Evolutionary conservation across 1,284 basidiomycete species (phyloP).

Genomic region (Abortiporus biennis): DNA sequence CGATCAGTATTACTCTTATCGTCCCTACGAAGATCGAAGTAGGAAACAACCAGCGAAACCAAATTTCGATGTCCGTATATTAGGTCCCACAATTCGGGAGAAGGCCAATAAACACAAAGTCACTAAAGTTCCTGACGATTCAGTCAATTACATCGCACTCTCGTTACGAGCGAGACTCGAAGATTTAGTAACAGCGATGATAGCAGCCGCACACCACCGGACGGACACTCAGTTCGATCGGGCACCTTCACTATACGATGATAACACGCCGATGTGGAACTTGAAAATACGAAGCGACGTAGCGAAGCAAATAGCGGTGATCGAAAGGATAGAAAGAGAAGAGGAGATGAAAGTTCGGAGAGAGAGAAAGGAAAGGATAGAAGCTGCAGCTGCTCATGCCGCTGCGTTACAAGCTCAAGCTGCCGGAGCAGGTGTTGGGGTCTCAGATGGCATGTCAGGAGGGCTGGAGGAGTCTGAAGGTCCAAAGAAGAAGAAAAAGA

Average conservation of each 20-base stretch:
- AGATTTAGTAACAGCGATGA: conserved; percentile 64
- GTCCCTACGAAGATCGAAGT: conserved; percentile 64
- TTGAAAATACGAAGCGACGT: conserved; percentile 68
- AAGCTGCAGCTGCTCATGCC: conserved; percentile 60
- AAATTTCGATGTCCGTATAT: conserved; percentile 54
- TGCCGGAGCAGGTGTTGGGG: conserved; percentile 32
- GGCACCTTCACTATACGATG: conserved; percentile 57
- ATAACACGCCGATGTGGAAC: conserved; percentile 73
- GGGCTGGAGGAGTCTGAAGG: conserved; percentile 42
- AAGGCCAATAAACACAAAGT: conserved; percentile 62
- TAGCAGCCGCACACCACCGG: conserved; percentile 65
- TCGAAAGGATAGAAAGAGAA: conserved; percentile 75
- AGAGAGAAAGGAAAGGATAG: conserved; percentile 69
- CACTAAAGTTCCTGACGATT: conserved; percentile 59
- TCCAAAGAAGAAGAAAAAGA: conserved; percentile 78
- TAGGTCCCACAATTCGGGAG: conserved; percentile 57
- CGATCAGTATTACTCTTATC: conserved; percentile 52
- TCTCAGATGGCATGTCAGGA: conserved; percentile 2
- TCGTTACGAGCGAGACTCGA: conserved; percentile 72
- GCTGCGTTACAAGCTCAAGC: conserved; percentile 55
- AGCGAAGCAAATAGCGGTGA: conserved; percentile 63
- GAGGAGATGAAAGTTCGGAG: conserved; percentile 70
- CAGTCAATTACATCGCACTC: conserved; percentile 71
- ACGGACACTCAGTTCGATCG: conserved; percentile 66
- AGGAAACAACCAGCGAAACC: conserved; percentile 64